Evolutionary conservation across 2,329 filamentous ascomycete species (phyloP).

Genomic region (Xylariaceae sp.): DNA sequence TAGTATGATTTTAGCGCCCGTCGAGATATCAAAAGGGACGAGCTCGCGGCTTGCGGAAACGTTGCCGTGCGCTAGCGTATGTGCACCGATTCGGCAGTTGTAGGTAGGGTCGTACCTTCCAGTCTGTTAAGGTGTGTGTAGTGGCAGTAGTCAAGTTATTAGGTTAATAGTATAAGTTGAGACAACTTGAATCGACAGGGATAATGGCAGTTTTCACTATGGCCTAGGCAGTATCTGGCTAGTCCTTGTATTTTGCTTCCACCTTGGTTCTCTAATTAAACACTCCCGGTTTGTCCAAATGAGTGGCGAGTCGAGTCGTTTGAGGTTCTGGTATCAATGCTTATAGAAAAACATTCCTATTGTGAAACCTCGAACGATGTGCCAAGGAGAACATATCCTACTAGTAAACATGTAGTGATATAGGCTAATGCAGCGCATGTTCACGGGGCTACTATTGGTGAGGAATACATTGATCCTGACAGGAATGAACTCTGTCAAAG

Average conservation of each 20-base stretch:
- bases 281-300: constrained; percentile 24
- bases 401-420: too few species aligned
- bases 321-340: constrained; percentile 6
- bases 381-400: too few species aligned
- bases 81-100: constrained; percentile 13
- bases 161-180: too few species aligned
- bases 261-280: constrained; percentile 19
- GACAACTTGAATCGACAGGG: constrained; percentile 2
- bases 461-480: background rate
- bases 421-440: too few species aligned
- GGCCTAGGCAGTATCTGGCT: too few species aligned
- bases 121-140: too few species aligned
- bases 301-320: constrained; percentile 17
- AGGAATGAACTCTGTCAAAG: background rate
- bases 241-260: background rate
- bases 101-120: too few species aligned
- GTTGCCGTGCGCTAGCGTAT: constrained; percentile 28
- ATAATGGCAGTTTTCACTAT: too few species aligned
- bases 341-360: background rate
- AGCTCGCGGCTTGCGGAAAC: constrained; percentile 15
- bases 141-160: too few species aligned
- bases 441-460: too few species aligned
- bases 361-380: too few species aligned
- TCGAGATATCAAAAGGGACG: too few species aligned
- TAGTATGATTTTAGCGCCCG: constrained; percentile 4